Evolutionary conservation across 176 grass and related monocot genomes (phyloP).

Genomic region (Phragmites australis): DNA sequence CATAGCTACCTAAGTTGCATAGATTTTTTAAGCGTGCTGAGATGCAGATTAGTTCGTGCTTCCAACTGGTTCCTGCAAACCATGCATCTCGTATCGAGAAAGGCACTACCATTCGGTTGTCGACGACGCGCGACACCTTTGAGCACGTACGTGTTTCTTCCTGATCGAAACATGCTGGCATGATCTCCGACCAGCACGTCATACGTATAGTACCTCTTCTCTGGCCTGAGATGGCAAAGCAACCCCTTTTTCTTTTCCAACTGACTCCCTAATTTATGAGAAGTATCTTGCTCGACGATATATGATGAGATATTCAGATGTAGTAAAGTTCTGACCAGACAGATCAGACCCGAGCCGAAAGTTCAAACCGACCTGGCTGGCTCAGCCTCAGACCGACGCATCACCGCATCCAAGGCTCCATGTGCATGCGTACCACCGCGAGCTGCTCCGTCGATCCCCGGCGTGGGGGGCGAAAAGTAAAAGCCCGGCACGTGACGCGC

Average conservation of each 20-base stretch:
- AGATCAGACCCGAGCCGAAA: conserved; percentile 35
- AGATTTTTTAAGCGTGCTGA: too few species aligned
- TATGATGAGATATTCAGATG: neutral
- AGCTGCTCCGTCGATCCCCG: neutral
- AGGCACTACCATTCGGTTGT: neutral
- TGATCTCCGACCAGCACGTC: neutral
- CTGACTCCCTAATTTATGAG: neutral
- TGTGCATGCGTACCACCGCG: conserved; percentile 26
- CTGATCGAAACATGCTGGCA: neutral
- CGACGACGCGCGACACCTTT: too few species aligned
- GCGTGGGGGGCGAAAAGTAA: conserved; percentile 21
- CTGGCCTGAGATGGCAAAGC: neutral
- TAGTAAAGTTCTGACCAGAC: conserved; percentile 25
- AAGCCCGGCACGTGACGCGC: conserved; percentile 45
- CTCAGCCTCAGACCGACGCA: conserved; percentile 5
- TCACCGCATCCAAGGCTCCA: conserved; percentile 5
- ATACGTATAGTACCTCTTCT: neutral
- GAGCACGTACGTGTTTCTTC: too few species aligned
- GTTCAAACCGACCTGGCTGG: conserved; percentile 30
- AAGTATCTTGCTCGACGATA: neutral
- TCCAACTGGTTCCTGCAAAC: too few species aligned
- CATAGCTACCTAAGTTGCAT: too few species aligned
- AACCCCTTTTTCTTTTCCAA: neutral
- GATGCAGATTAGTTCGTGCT: too few species aligned
- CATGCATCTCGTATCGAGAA: neutral